A percentile compares a stretch with the other conserved stretches of the same genome.
These are phyloP conservation scores for Sporothrix mexicana DNA, from an alignment of 2,329 filamentous ascomycete genomes.

Conservation along the genomic window DNA sequence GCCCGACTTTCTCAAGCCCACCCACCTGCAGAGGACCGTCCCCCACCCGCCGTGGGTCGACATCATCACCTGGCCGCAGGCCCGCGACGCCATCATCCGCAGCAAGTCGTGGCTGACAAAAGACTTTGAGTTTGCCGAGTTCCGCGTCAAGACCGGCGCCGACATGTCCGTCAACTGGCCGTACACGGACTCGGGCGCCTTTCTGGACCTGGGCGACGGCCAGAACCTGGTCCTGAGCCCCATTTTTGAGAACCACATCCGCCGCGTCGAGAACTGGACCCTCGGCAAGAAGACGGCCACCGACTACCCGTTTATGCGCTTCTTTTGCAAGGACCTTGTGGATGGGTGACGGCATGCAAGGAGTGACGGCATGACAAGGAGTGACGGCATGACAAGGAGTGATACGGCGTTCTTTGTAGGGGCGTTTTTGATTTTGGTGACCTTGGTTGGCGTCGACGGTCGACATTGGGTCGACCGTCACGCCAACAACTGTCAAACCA, in stretches of 20 bases:
- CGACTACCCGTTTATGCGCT: constrained; percentile 21
- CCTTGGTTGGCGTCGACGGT: too few species aligned
- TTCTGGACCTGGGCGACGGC: constrained; percentile 32
- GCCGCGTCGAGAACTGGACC: constrained; percentile 30
- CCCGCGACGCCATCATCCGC: constrained; percentile 31
- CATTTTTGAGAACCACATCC: constrained; percentile 34
- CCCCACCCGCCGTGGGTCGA: constrained; percentile 42
- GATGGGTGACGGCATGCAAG: background rate
- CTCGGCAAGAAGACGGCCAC: constrained; percentile 12
- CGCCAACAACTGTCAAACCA: too few species aligned
- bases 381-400: background rate
- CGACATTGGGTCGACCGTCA: too few species aligned
- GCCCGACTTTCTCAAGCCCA: constrained; percentile 39
- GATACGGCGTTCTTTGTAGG: too few species aligned
- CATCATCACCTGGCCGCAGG: constrained; percentile 35
- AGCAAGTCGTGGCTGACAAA: constrained; percentile 19
- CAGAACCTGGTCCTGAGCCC: constrained; percentile 32
- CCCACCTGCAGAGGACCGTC: constrained; percentile 39
- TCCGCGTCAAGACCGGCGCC: constrained; percentile 20
- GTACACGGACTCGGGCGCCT: constrained; percentile 32
- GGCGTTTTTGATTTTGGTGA: too few species aligned
- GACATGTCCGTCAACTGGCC: constrained; percentile 35
- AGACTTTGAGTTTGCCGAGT: constrained; percentile 26
- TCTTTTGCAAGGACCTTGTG: constrained; percentile 18
- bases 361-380: background rate